These are phyloP conservation scores for Suhomyces yuchorum DNA, from an alignment of 1,139 yeast genomes.

Conservation along the genomic window DNA sequence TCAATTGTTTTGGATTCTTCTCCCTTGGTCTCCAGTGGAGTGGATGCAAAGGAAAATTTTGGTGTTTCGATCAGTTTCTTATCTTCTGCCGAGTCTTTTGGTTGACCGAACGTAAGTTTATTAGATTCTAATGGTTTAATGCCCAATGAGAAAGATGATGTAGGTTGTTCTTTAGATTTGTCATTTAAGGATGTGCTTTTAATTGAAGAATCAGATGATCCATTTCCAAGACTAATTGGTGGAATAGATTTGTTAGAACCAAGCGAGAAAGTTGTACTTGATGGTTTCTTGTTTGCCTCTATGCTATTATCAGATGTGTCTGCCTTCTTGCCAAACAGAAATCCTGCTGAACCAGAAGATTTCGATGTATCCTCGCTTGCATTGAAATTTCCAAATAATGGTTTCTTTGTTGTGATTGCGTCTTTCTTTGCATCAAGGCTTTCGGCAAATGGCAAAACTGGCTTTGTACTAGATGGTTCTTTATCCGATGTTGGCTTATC, in stretches of 20 bases:
- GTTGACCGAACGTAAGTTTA: background rate
- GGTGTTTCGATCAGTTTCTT: background rate
- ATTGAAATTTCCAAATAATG: background rate
- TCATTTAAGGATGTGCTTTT: background rate
- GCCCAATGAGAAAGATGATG: background rate
- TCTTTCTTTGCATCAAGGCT: background rate
- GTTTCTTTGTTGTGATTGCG: background rate
- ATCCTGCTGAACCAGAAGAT: background rate
- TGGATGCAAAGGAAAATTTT: background rate
- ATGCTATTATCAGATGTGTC: background rate
- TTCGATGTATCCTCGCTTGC: background rate
- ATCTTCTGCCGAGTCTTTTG: background rate
- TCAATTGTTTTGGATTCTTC: too few species aligned
- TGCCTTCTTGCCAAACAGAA: slow-evolving; percentile 5
- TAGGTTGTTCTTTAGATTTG: background rate
- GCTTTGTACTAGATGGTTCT: background rate
- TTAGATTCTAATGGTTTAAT: background rate
- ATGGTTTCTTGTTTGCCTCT: background rate
- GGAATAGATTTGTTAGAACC: background rate
- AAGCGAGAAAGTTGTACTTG: background rate
- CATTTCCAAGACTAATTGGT: background rate
- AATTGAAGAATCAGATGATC: background rate
- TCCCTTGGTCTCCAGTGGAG: too few species aligned
- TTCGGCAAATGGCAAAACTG: background rate
- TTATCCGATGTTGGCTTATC: background rate